Evolutionary conservation across 345 rosid genomes (phyloP), one percentile per base, ranked within the genome.

Genomic region (Salix suchowensis): DNA sequence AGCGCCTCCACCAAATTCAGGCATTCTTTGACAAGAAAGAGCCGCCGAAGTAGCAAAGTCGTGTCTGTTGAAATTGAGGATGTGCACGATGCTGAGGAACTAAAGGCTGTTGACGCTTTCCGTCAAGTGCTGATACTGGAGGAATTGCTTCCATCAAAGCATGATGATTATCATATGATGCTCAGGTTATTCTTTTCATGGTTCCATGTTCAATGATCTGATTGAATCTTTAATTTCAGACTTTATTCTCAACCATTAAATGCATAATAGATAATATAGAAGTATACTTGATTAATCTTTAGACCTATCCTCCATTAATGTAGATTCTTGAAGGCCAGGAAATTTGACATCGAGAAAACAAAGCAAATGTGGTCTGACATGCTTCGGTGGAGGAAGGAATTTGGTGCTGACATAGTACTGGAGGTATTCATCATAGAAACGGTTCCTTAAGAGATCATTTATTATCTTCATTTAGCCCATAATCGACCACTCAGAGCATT

Each of bases 341-440:
- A 93, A 76, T 93, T 91, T 11, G 98, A 96, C 71, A 65, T 90
- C 16, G 98, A 93, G 68, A 95, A 91, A 84, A 77, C 98, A 66
- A 95, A 95, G 85, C 96, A 80, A 67, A 93, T 96, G 99, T 96
- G 99, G 98, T 76, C 92, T 44, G 92, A 88, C 54, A 96, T 96
- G 99, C 86, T 96, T 46, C 83, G 79, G 2, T 96, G 99, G 99
- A 90, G 99, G 82, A 90, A 89, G 70, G 96, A 89, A 73, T 93
- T 93, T 76, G 91, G 96, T 70, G 84, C 96, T 18, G 96, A 96
- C 84, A 81, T 81, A 4, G 81, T 96, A 68, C 39, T 85, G 70
- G 91, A 96, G 93, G 98, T 93, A 87, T 37, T 74, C 5, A 34
- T 50, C 64, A 11, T 23, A 58, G 39, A 36, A 26, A 60, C 60